phyloP scores from a whole-genome alignment of 1,139 yeast genomes.

The Magnusiomyces clavatus region DNA sequence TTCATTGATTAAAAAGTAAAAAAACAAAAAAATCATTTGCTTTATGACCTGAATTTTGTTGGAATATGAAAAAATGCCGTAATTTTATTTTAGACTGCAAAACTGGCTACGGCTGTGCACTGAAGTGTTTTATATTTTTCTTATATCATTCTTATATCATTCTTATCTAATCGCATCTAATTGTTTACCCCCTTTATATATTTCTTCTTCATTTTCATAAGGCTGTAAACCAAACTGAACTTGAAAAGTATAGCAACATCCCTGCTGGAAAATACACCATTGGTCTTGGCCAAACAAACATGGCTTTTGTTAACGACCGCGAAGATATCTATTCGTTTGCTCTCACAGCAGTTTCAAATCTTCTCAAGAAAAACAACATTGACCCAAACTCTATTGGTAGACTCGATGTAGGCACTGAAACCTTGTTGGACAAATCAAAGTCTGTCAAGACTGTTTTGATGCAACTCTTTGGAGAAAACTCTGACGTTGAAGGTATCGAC shows the following conservation, averaged over 20 bases:
- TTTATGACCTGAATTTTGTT: no score
- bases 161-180: background rate
- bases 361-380: constrained; percentile 72
- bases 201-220: constrained; percentile 18
- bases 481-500: constrained; percentile 94
- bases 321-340: constrained; percentile 94
- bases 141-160: background rate
- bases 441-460: constrained; percentile 93
- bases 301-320: constrained; percentile 95
- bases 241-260: constrained; percentile 79
- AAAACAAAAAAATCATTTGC: no score
- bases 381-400: constrained; percentile 83
- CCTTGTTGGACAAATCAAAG: constrained; percentile 92
- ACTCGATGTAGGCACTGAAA: constrained; percentile 97
- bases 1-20: no score
- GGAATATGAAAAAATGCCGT: no score
- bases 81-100: no score
- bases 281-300: constrained; percentile 96
- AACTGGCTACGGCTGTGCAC: no score
- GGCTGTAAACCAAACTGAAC: constrained; percentile 81
- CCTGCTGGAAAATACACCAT: constrained; percentile 95
- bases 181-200: no score
- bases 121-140: no score
- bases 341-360: constrained; percentile 70
- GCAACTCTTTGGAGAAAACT: constrained; percentile 86